These are phyloP conservation scores for Arthrobotrys sphaeroides DNA, from an alignment of 2,329 filamentous ascomycete genomes.

Conservation along the genomic window DNA sequence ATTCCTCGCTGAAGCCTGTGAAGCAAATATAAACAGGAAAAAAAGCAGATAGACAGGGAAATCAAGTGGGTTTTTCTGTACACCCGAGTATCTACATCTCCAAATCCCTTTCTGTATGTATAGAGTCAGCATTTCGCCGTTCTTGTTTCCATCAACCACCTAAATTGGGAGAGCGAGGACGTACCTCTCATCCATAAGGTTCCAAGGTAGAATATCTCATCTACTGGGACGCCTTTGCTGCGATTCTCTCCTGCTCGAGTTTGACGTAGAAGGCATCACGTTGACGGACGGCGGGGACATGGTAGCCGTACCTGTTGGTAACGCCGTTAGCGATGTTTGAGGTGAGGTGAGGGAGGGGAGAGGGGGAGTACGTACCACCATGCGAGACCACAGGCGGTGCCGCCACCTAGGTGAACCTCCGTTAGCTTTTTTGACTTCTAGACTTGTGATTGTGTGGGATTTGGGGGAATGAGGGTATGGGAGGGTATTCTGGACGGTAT, in stretches of 20 bases:
- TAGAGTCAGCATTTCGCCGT: not conserved
- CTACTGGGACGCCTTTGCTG: slow-evolving; percentile 46
- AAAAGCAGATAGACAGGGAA: too few species aligned
- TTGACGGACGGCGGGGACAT: slow-evolving; percentile 62
- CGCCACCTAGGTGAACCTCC: slow-evolving; percentile 3
- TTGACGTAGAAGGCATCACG: slow-evolving; percentile 63
- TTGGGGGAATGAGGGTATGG: too few species aligned
- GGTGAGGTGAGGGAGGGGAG: not conserved
- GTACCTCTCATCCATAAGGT: too few species aligned
- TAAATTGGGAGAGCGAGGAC: too few species aligned
- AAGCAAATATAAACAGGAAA: not conserved
- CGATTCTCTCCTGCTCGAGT: slow-evolving; percentile 61
- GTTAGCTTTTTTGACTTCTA: slow-evolving; percentile 3
- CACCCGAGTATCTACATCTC: not conserved
- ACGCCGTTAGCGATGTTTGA: too few species aligned
- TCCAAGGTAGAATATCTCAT: not conserved
- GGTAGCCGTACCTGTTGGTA: slow-evolving; percentile 61
- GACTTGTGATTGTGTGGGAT: too few species aligned
- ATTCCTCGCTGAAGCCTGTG: not conserved
- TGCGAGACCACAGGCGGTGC: slow-evolving; percentile 7
- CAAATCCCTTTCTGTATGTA: not conserved
- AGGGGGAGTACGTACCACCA: not conserved
- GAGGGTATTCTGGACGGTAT: too few species aligned
- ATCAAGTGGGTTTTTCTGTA: not conserved
- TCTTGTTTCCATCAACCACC: too few species aligned